Evolutionary conservation across 2,329 filamentous ascomycete genomes (phyloP), one percentile per base, ranked within the genome.

Genomic region (Magnaporthiopsis rhizophila): DNA sequence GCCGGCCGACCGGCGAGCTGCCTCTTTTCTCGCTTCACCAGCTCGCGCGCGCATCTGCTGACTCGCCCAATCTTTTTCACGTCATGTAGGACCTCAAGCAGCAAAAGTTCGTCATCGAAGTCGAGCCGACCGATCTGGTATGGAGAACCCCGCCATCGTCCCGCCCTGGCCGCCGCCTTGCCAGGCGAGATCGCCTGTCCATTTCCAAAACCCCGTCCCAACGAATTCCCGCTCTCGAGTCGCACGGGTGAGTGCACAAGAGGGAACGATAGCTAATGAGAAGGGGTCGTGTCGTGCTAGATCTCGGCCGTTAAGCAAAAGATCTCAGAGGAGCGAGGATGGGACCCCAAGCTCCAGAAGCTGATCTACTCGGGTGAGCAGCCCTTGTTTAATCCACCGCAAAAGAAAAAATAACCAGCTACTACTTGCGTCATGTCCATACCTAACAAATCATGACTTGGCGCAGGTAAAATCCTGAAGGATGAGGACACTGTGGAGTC

Each of bases 401-500:
- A 4, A 12, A 58, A 58, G 13, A 58, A 26, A n/a, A 50, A 45
- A 5, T 13, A 3, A 45, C 38, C 38, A 6, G 38, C 38, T 7
- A 6, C 11, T 45, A 18, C 15, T 50, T 12, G 12, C 21, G 28
- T 24, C 18, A 45, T 12, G 30, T 63, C 34, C 24, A 3, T 45
- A 58, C 5, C 56, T 58, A 58, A 58, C 56, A 58, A 15, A 32
- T 53, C 28, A 36, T 56, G 58, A 7, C 24, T 62, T 66, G 66
- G 70, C 78, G 65, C 71, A 97, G 93, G 95, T 81, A 99, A 99
- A 83, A 98, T 99, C 71, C 82, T 99, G 69, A 94, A 97, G 79
- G 94, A 99, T 89, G 92, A 92, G 67, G 95, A 97, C 74, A 97
- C 93, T 2, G 90, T 99, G 71, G 92, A 92, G 77, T 93, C 91